Base-by-base conservation (phyloP, 441 rosid genomes). In the Pelargonium fulgidum region DNA sequence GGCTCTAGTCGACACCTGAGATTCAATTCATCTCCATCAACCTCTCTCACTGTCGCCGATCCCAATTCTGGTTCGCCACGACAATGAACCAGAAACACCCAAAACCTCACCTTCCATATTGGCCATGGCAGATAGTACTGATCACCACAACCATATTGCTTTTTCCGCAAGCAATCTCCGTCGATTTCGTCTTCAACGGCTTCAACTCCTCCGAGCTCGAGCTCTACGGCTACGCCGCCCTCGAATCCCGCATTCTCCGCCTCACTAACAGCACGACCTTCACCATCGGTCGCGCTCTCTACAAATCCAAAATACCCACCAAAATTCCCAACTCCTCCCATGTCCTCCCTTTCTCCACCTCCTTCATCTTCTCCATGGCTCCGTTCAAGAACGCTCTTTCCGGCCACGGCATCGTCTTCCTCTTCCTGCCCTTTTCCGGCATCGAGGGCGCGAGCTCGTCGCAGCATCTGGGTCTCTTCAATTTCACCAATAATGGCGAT, bases 171-270 rank as follows among this genome's bases (percentile, higher is more conserved):
- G 39, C 71, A 20, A 75, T 76, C 7, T 79, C 91, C 42, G 19
- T 79, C 29, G 92, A 84, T 73, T 84, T 88, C 70, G 62, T 89
- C 79, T 86, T 81, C 83, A 91, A 83, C 72, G 86, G 88, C 70
- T 86, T 84, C 87, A 80, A 71, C 48, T 79, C 89, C 36, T 64
- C 87, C 0, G 50, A 19, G 45, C 62, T 82, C 11, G 74, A 80
- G 10, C 81, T 80, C 76, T 85, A 73, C 12, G 87, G 91, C 24
- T 61, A 65, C 42, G 90, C 90, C 9, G 39, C 68, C 33, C 44
- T 86, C 14, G 88, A 83, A 63, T 84, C 90, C 48, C 54, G 73
- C 13, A 68, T 85, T 68, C 82, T 88, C 24, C 75, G 86, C 7
- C 89, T 90, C 20, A 88, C 91, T 2, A 84, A 86, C 56, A 64